Base-by-base conservation (phyloP, 164 flowering plant genomes). In the Stephania cephalantha region DNA sequence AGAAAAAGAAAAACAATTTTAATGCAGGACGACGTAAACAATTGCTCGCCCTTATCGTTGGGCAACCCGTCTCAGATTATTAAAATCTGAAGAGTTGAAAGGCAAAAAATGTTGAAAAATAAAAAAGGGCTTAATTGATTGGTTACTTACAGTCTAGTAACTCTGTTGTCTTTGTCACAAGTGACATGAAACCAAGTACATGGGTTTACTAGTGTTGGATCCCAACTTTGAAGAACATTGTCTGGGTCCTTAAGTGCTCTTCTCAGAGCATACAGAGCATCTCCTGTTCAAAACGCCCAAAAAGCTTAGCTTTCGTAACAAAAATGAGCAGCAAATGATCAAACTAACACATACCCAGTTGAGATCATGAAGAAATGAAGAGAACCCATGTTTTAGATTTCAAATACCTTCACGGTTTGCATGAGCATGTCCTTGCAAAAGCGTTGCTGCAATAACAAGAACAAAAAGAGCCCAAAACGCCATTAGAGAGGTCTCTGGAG, bases 161-260 rank as follows among this genome's bases (percentile, higher is more conserved):
- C 97, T 30, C 91, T 80, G 81, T 86, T 82, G 31, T 89, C 85
- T 44, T 11, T 44, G 75, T 90, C 87, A 50, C 96, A 91, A 31
- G 90, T 88, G 46, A 91, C 90, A 72, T 88, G 96, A 79, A 90
- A 88, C 96, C 96, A 91, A 25, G 96, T 88, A 66, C 97, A 91
- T 0, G 97, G 93, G 78, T 90, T 86, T 30, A 90, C 94, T 71
- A 88, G 74, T 4, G 93, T 92, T 29, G 94, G 95, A 82, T 92
- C 95, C 97, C 97, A 92, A 80, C 95, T 90, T 76, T 85, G 83
- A 15, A 90, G 79, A 48, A 90, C 94, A 55, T 83, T 79, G 10
- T 77, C 82, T 11, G 97, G 97, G 73, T 91, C 96, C 66, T 83
- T 76, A 58, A 91, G 81, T 0, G 85, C 84, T 69, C 86, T 90